phyloP scores from a whole-genome alignment of 129 eudicot genomes.

The Smallanthus sonchifolius region DNA sequence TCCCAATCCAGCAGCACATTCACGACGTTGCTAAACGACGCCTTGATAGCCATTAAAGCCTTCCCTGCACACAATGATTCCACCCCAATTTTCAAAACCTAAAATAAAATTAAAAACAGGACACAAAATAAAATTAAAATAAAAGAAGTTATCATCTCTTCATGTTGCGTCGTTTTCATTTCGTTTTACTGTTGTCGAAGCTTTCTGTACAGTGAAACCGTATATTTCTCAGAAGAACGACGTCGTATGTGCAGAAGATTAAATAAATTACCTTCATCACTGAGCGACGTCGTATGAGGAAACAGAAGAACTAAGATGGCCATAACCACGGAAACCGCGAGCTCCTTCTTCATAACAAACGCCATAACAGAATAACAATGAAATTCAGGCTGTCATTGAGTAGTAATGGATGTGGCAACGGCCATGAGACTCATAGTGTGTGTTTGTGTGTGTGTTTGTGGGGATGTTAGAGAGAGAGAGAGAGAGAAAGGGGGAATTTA shows the following conservation, averaged over 20 bases:
- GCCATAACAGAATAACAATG: not conserved
- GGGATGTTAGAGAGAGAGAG: conserved; percentile 4
- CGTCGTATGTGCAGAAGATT: too few species aligned
- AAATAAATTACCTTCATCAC: conserved; percentile 45
- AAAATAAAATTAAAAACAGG: not conserved
- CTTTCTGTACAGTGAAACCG: conserved; percentile 17
- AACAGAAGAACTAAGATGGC: conserved; percentile 20
- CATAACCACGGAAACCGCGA: conserved; percentile 18
- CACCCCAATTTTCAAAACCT: not conserved
- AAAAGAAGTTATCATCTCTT: not conserved
- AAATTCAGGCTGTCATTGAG: not conserved
- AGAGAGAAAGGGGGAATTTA: conserved; percentile 12
- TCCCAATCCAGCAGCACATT: conserved; percentile 78
- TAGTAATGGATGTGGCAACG: not conserved
- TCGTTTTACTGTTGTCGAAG: not conserved
- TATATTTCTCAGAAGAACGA: not conserved
- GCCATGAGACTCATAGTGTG: conserved; percentile 1
- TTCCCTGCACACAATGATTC: conserved; percentile 39
- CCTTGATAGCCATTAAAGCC: conserved; percentile 63
- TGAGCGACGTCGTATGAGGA: conserved; percentile 36
- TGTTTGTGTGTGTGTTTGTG: not conserved
- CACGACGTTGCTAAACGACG: conserved; percentile 71
- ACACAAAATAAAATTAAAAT: not conserved
- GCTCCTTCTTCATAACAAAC: conserved; percentile 9
- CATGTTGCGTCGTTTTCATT: conserved; percentile 9